Evolutionary conservation across 441 rosid species (phyloP).

Genomic region (Daphne laureola): DNA sequence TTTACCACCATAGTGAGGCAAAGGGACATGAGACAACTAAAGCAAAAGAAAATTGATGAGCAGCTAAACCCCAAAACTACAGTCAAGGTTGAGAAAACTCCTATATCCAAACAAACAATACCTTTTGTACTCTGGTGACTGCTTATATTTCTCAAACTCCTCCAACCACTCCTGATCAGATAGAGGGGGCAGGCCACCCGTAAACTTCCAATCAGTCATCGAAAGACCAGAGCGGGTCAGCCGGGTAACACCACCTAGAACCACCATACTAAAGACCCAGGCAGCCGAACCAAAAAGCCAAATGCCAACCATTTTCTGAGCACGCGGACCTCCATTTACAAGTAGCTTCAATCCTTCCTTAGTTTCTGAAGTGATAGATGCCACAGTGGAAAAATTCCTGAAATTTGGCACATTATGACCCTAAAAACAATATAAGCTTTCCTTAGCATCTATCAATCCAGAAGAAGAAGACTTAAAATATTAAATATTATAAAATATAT

Average conservation of each 20-base stretch:
- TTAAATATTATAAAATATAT: neutral
- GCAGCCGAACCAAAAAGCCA: constrained; percentile 97
- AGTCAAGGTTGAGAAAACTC: no score
- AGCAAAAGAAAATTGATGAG: no score
- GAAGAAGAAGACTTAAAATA: neutral
- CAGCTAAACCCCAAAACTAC: no score
- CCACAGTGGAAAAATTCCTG: constrained; percentile 48
- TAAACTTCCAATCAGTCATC: constrained; percentile 95
- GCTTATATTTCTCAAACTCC: constrained; percentile 84
- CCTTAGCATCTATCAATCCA: neutral
- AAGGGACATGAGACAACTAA: no score
- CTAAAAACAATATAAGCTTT: constrained; percentile 25
- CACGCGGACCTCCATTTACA: constrained; percentile 71
- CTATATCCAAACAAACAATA: constrained; percentile 13
- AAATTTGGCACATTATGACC: constrained; percentile 30
- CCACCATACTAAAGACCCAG: constrained; percentile 91
- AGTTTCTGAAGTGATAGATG: constrained; percentile 34
- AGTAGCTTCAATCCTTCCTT: constrained; percentile 68
- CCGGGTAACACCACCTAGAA: constrained; percentile 80
- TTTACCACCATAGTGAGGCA: no score
- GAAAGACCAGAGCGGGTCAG: constrained; percentile 91
- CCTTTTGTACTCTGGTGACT: constrained; percentile 85
- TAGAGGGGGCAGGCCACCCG: constrained; percentile 75
- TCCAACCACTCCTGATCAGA: constrained; percentile 69
- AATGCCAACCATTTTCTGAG: constrained; percentile 79